Base-by-base conservation (phyloP, 176 grass and related monocot species). In the Oryza glumipatula region DNA sequence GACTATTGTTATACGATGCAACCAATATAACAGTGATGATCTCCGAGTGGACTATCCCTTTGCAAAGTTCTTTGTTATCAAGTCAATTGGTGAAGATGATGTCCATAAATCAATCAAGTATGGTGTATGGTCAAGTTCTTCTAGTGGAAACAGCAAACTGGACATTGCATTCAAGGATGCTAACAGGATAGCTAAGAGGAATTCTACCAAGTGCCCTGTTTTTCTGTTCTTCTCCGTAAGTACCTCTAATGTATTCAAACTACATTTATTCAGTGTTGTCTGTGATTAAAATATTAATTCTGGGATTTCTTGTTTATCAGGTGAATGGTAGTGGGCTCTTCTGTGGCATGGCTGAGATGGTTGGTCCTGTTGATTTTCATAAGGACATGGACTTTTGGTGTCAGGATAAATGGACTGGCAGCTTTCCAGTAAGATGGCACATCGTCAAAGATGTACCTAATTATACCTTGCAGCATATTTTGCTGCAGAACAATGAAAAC, bases 211-310 rank as follows among this genome's bases (percentile, higher is more conserved):
- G 46, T 99, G 91, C 43, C 96, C 94, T 45, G 83, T 99, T 81
- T 94, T 92, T 78, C 88, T 99, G 36, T 94, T 99, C 81, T 99
- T 99, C 54, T 99, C 96, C 77, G 96, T 99, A 73, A 87, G 96
- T 94, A 70, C 73, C 38, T 54, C 33, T 76, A 54, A 69, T 76
- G 36, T 80, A 39, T 43, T 67, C 16, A 60, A 32, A 17, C 22
- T 76, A 5, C 67, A 35, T 89, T 66, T 33, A 47, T 81, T 85
- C 33, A 22, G 22, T 30, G 21, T 82, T 67, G 3, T 33, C 54
- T 22, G 14, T 54, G 9, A 23, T 67, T 44, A 9, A 22, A 49
- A 61, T 68, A 35, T 43, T 85, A 65, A 90, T 73, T 35, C 30
- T 44, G 11, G 49, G 48, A 73, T 85, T 85, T 77, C 0, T 87